Evolutionary conservation across 768 basidiomycete genomes (phyloP).

Genomic region (Hortiboletus campestris): DNA sequence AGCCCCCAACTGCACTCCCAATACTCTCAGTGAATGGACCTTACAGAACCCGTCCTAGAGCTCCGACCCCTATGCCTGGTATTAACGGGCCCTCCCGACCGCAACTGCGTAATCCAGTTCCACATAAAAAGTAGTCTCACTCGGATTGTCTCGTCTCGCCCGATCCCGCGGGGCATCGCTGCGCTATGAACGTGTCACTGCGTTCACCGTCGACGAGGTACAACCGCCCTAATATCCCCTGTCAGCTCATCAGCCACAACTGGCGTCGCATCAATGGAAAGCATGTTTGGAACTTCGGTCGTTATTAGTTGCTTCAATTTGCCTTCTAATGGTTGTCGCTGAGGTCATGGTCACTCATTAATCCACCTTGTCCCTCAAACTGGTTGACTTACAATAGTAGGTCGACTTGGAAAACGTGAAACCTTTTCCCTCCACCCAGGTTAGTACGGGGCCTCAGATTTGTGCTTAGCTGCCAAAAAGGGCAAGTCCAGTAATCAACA

Average conservation of each 20-base stretch:
- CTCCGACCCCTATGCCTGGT: too few species aligned
- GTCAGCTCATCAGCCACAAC: not conserved
- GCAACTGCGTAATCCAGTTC: not conserved
- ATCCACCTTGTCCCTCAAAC: not conserved
- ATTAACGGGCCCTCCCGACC: not conserved
- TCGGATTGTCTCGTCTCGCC: not conserved
- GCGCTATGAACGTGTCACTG: not conserved
- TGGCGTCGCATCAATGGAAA: not conserved
- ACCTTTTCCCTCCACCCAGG: not conserved
- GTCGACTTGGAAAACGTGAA: not conserved
- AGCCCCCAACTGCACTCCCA: not conserved
- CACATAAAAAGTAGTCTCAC: not conserved
- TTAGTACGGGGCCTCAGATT: not conserved
- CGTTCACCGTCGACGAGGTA: not conserved
- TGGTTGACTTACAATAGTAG: not conserved
- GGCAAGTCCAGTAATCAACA: conserved; percentile 19
- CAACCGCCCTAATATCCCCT: not conserved
- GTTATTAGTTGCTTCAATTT: not conserved
- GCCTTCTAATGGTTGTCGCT: not conserved
- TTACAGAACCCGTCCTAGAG: too few species aligned
- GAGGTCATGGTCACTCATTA: not conserved
- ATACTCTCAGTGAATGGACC: not conserved
- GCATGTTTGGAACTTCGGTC: too few species aligned
- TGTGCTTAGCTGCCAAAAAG: conserved; percentile 4
- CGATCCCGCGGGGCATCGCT: not conserved